phyloP scores from a whole-genome alignment of 108 stramenopile species.

The Tribonema minus region DNA sequence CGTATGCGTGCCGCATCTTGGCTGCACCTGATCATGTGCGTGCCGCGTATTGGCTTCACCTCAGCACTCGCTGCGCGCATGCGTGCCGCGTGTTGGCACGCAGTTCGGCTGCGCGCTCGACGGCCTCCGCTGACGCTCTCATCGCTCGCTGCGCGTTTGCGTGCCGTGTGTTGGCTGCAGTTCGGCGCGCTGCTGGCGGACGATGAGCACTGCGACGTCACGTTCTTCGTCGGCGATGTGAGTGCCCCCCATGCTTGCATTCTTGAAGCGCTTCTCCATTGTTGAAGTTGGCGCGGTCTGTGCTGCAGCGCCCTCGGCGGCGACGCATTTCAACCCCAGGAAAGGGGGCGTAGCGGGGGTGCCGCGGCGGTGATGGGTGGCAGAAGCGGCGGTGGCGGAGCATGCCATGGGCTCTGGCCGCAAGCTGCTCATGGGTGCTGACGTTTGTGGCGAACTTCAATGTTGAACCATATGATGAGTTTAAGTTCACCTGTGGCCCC shows the following conservation, averaged over 20 bases:
- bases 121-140: conserved; percentile 76
- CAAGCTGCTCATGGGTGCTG: too few relatives aligned
- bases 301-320: too few relatives aligned
- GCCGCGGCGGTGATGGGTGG: too few relatives aligned
- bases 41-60: background rate
- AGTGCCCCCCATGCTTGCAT: background rate
- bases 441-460: too few relatives aligned
- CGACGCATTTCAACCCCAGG: too few relatives aligned
- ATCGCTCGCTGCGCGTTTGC: background rate
- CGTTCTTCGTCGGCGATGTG: conserved; percentile 30
- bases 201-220: conserved; percentile 46
- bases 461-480: too few relatives aligned
- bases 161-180: background rate
- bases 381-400: too few relatives aligned
- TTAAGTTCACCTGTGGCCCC: too few relatives aligned
- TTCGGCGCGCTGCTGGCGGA: conserved; percentile 41
- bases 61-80: background rate
- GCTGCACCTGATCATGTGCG: background rate
- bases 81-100: conserved; percentile 24
- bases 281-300: too few relatives aligned
- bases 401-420: too few relatives aligned
- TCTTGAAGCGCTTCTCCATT: too few relatives aligned
- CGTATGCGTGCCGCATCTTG: background rate
- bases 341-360: too few relatives aligned
- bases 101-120: conserved; percentile 82